These are phyloP conservation scores for Erysimum cheiranthoides DNA, from an alignment of 345 rosid species.

Conservation along the genomic window DNA sequence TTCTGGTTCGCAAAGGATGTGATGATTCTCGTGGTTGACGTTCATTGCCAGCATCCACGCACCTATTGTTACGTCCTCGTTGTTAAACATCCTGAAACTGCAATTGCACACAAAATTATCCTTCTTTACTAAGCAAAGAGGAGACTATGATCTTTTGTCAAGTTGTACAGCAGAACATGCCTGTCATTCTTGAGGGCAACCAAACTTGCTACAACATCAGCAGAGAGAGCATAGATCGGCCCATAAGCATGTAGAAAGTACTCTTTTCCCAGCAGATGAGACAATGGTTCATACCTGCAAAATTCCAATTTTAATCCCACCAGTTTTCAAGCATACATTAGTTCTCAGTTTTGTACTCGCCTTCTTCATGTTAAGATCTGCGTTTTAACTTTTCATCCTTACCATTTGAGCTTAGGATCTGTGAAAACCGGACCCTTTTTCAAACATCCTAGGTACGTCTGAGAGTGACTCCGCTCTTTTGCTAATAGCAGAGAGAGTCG, in stretches of 20 bases:
- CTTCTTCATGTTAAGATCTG: constrained; percentile 7
- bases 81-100: constrained; percentile 97
- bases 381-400: constrained; percentile 14
- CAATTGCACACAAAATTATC: not conserved
- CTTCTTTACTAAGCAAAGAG: not conserved
- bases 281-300: constrained; percentile 86
- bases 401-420: constrained; percentile 90
- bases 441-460: constrained; percentile 90
- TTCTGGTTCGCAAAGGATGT: constrained; percentile 64
- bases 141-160: constrained; percentile 2
- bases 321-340: not conserved
- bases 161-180: constrained; percentile 48
- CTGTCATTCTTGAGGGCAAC: constrained; percentile 79
- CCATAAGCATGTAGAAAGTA: constrained; percentile 94
- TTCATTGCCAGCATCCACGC: constrained; percentile 99
- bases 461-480: constrained; percentile 75
- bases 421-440: constrained; percentile 89
- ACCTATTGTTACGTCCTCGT: constrained; percentile 94
- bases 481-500: constrained; percentile 77
- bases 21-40: constrained; percentile 81
- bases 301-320: constrained; percentile 7
- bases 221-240: constrained; percentile 90
- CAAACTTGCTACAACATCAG: constrained; percentile 79
- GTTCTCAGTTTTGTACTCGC: not conserved
- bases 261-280: constrained; percentile 72